Conservation (phyloP, 106 monocot genomes). For the Dioscorea dumetorum region DNA sequence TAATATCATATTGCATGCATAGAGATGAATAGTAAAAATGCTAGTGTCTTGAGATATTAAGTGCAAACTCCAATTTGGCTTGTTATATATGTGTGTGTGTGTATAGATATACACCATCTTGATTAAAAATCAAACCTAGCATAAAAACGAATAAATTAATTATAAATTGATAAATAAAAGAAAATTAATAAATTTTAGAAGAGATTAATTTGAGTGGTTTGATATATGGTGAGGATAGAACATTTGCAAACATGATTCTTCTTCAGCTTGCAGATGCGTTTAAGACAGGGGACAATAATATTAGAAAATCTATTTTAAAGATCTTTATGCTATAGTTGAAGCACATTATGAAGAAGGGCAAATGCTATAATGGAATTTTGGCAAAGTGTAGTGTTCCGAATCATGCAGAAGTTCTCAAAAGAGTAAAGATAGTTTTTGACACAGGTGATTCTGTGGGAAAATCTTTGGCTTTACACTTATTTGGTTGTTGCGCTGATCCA, state of each 20-base stretch:
- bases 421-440: constrained; percentile 59
- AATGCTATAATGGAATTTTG: constrained; percentile 63
- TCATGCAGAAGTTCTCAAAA: constrained; percentile 65
- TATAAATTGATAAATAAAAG: too few species aligned
- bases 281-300: constrained; percentile 36
- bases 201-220: too few species aligned
- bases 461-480: constrained; percentile 61
- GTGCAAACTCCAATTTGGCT: too few species aligned
- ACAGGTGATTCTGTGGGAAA: constrained; percentile 57
- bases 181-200: too few species aligned
- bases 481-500: constrained; percentile 77
- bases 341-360: constrained; percentile 45
- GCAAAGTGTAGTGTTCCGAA: constrained; percentile 57
- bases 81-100: too few species aligned
- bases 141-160: too few species aligned
- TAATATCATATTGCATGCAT: too few species aligned
- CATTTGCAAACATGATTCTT: constrained; percentile 80
- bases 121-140: too few species aligned
- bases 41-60: too few species aligned
- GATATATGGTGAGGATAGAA: constrained; percentile 63
- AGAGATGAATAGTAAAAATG: too few species aligned
- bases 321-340: constrained; percentile 54
- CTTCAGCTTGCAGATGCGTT: constrained; percentile 75
- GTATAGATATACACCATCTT: too few species aligned
- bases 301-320: constrained; percentile 42